Evolutionary conservation across 441 rosid species (phyloP).

Genomic region (Pelargonium australe): DNA sequence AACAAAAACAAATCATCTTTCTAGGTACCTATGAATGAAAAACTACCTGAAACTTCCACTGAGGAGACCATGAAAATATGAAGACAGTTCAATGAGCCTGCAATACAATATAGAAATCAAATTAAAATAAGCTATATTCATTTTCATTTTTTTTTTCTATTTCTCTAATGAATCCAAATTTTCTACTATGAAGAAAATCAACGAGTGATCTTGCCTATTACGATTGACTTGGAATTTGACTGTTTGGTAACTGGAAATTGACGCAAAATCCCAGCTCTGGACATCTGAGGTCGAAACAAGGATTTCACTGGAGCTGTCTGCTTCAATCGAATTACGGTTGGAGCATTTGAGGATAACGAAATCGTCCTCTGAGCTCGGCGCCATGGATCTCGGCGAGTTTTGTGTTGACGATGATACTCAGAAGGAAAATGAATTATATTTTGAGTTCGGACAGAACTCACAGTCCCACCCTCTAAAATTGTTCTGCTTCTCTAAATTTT

Average conservation of each 20-base stretch:
- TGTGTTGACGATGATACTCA: background rate
- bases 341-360: slow-evolving; percentile 38
- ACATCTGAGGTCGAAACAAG: slow-evolving; percentile 47
- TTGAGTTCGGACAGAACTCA: background rate
- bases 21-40: background rate
- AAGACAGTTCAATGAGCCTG: slow-evolving; percentile 57
- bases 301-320: slow-evolving; percentile 21
- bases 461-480: too few species aligned
- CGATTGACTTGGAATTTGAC: slow-evolving; percentile 49
- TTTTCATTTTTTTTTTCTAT: background rate
- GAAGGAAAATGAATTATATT: background rate
- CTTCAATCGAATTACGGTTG: slow-evolving; percentile 24
- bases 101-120: background rate
- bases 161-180: too few species aligned
- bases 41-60: slow-evolving; percentile 62
- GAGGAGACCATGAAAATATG: slow-evolving; percentile 60
- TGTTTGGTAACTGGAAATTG: slow-evolving; percentile 37
- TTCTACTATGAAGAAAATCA: slow-evolving; percentile 1
- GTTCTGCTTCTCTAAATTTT: too few species aligned
- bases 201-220: slow-evolving; percentile 31
- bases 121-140: background rate
- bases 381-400: slow-evolving; percentile 23
- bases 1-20: slow-evolving; percentile 1
- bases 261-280: slow-evolving; percentile 38
- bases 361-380: slow-evolving; percentile 32